Evolutionary conservation across 2,329 filamentous ascomycete genomes (phyloP).

Genomic region (Fusarium ramigenum): DNA sequence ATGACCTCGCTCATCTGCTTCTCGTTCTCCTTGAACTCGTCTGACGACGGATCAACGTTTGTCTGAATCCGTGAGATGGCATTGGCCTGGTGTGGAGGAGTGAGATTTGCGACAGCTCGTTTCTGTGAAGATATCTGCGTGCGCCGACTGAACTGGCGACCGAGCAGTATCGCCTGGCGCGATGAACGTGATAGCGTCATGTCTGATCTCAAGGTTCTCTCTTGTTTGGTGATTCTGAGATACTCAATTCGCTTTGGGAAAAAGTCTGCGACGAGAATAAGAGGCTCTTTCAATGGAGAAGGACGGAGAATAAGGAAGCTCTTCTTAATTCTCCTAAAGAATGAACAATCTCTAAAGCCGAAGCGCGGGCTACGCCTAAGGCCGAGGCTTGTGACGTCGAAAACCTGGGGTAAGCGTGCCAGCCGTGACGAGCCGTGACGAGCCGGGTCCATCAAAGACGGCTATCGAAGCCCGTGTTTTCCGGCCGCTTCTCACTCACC

Average conservation of each 20-base stretch:
- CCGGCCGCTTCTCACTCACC: slow-evolving; percentile 28
- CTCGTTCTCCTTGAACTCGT: slow-evolving; percentile 84
- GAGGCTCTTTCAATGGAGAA: slow-evolving; percentile 13
- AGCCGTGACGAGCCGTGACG: slow-evolving; percentile 38
- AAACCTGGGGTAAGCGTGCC: slow-evolving; percentile 42
- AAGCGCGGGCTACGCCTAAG: slow-evolving; percentile 26
- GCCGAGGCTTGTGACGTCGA: slow-evolving; percentile 44
- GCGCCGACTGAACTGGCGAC: slow-evolving; percentile 49
- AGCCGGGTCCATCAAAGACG: slow-evolving; percentile 26
- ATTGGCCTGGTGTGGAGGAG: slow-evolving; percentile 80
- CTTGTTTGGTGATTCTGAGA: not conserved
- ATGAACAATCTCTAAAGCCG: slow-evolving; percentile 11
- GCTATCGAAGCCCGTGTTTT: slow-evolving; percentile 32
- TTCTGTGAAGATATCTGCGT: slow-evolving; percentile 39
- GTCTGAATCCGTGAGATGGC: slow-evolving; percentile 84
- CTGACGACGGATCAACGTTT: slow-evolving; percentile 77
- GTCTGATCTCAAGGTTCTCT: not conserved
- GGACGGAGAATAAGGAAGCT: not conserved
- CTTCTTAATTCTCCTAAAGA: slow-evolving; percentile 19
- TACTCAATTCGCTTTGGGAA: not conserved
- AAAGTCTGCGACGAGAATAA: not conserved
- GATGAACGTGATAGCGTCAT: slow-evolving; percentile 62
- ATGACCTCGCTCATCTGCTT: slow-evolving; percentile 79
- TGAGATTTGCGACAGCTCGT: slow-evolving; percentile 75
- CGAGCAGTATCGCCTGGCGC: slow-evolving; percentile 55